These are phyloP conservation scores for Penicillium cosmopolitanum DNA, from an alignment of 495 filamentous ascomycete genomes.

Conservation along the genomic window DNA sequence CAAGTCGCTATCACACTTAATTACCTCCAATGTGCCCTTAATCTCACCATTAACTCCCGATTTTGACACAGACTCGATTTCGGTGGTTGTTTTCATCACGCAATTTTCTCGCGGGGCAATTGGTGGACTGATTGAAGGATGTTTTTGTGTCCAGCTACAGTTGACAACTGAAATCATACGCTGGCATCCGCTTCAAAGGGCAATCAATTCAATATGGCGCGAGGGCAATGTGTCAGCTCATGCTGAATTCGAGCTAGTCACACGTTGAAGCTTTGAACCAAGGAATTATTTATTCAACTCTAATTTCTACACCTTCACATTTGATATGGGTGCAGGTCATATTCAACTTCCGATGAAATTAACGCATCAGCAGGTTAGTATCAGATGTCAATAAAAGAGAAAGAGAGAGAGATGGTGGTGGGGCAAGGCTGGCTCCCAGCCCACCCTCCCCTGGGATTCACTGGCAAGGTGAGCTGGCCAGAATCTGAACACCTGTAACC, in stretches of 20 bases:
- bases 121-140: background rate
- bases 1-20: background rate
- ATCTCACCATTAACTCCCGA: background rate
- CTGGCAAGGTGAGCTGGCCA: slow-evolving; percentile 1
- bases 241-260: too few relatives aligned
- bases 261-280: too few relatives aligned
- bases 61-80: background rate
- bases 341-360: too few relatives aligned
- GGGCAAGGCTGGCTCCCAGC: background rate
- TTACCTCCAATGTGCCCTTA: slow-evolving; percentile 3
- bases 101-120: slow-evolving; percentile 2
- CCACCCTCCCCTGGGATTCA: background rate
- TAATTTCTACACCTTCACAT: too few relatives aligned
- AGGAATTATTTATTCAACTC: too few relatives aligned
- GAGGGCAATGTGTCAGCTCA: too few relatives aligned
- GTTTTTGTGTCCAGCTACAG: too few relatives aligned
- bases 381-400: background rate
- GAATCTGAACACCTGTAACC: background rate
- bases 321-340: too few relatives aligned
- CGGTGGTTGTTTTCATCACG: slow-evolving; percentile 2
- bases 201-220: too few relatives aligned
- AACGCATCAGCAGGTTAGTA: too few relatives aligned
- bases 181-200: background rate
- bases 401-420: background rate
- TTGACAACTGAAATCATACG: too few relatives aligned